Conservation (phyloP, 2,329 filamentous ascomycete genomes). For the Domatiomyces catenatus region DNA sequence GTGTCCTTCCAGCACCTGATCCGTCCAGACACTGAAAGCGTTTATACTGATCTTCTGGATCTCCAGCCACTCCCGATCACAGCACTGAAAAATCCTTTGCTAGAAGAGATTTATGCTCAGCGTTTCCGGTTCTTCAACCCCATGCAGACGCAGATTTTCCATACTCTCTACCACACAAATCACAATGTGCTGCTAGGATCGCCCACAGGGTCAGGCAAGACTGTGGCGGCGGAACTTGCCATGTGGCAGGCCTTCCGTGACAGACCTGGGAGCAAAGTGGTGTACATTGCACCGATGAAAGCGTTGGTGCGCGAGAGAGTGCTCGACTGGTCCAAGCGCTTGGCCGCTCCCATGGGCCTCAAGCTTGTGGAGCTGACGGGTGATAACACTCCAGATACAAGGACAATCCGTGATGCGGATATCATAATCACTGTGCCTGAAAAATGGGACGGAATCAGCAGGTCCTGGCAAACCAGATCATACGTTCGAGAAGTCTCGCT, state of each 20-base stretch:
- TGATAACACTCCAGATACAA: conserved; percentile 94
- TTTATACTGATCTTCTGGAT: conserved; percentile 87
- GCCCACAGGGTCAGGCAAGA: conserved; percentile 94
- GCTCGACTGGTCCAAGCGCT: conserved; percentile 76
- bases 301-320: conserved; percentile 92
- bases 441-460: conserved; percentile 98
- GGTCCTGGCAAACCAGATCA: conserved; percentile 94
- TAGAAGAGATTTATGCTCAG: conserved; percentile 78
- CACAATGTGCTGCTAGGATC: conserved; percentile 90
- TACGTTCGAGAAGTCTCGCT: conserved; percentile 91
- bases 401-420: conserved; percentile 87
- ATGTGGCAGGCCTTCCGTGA: conserved; percentile 99
- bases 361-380: conserved; percentile 90
- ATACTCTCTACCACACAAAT: conserved; percentile 81
- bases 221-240: conserved; percentile 82
- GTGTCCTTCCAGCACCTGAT: conserved; percentile 98
- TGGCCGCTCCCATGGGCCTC: conserved; percentile 68
- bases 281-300: conserved; percentile 99
- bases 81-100: conserved; percentile 67
- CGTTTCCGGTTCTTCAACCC: conserved; percentile 96
- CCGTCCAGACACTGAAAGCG: conserved; percentile 88
- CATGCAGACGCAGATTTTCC: conserved; percentile 98
- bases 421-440: conserved; percentile 99
- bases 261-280: conserved; percentile 85
- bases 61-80: conserved; percentile 77